These are phyloP conservation scores for Ganoderma resinaceum DNA, from an alignment of 1,284 basidiomycete genomes.

Conservation along the genomic window DNA sequence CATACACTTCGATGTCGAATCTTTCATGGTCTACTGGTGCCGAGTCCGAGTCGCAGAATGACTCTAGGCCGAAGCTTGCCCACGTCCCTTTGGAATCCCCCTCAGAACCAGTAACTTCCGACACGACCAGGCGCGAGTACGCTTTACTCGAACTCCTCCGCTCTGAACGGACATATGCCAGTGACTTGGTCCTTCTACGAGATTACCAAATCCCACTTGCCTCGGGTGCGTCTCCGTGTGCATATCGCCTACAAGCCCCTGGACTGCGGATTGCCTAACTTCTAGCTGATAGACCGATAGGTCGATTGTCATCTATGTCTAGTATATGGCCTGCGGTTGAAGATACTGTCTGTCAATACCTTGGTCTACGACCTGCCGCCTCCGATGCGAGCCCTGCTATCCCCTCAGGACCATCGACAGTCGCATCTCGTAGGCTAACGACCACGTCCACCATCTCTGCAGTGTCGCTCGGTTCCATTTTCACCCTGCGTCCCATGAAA, in stretches of 20 bases:
- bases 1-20: no score
- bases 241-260: neutral
- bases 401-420: constrained; percentile 44
- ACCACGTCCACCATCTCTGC: constrained; percentile 62
- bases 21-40: no score
- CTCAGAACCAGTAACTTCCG: constrained; percentile 20
- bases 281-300: neutral
- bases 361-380: constrained; percentile 39
- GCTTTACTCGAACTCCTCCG: constrained; percentile 85
- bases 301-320: neutral
- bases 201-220: constrained; percentile 86
- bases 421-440: constrained; percentile 58
- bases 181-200: constrained; percentile 84
- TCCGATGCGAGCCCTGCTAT: constrained; percentile 32
- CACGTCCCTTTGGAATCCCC: no score
- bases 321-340: neutral
- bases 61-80: no score
- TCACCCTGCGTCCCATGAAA: constrained; percentile 60
- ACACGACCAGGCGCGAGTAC: constrained; percentile 81
- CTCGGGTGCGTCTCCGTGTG: constrained; percentile 51
- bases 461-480: constrained; percentile 41
- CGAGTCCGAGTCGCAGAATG: no score
- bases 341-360: neutral
- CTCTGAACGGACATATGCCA: constrained; percentile 89
- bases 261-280: no score